These are phyloP conservation scores for Suillus subalutaceus DNA, from an alignment of 768 basidiomycete species.

Conservation along the genomic window DNA sequence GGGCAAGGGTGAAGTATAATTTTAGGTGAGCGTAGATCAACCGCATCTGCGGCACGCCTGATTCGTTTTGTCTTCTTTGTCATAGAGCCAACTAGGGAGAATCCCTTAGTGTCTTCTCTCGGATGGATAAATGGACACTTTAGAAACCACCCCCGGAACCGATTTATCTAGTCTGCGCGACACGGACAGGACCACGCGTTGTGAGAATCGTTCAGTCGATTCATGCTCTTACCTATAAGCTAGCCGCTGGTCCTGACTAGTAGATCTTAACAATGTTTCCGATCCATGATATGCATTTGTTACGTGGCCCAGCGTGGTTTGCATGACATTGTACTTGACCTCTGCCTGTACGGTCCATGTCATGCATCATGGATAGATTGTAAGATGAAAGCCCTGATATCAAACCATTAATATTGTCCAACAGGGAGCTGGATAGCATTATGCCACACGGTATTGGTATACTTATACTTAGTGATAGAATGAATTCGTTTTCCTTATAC, in stretches of 20 bases:
- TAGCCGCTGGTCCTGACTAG: background rate
- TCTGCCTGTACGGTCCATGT: background rate
- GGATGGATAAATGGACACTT: background rate
- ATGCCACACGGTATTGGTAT: background rate
- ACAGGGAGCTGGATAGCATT: background rate
- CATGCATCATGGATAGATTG: background rate
- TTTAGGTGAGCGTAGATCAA: slow-evolving; percentile 34
- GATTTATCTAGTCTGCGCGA: background rate
- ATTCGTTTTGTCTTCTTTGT: background rate
- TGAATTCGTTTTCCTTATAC: background rate
- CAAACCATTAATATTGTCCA: background rate
- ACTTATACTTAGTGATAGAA: background rate
- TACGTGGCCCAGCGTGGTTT: background rate
- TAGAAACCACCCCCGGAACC: background rate
- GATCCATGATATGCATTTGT: background rate
- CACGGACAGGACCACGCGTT: background rate
- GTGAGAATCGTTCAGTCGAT: background rate
- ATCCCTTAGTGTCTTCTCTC: background rate
- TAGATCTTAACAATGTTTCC: background rate
- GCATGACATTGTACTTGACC: background rate
- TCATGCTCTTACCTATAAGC: background rate
- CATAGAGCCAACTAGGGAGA: slow-evolving; percentile 8
- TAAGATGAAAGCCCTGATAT: background rate
- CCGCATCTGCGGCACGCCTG: background rate
- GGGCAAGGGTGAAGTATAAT: slow-evolving; percentile 67